A percentile compares a stretch with the other conserved stretches of the same genome.
phyloP scores from a whole-genome alignment of 2,329 filamentous ascomycete species.

The Pseudogymnoascus sp. region DNA sequence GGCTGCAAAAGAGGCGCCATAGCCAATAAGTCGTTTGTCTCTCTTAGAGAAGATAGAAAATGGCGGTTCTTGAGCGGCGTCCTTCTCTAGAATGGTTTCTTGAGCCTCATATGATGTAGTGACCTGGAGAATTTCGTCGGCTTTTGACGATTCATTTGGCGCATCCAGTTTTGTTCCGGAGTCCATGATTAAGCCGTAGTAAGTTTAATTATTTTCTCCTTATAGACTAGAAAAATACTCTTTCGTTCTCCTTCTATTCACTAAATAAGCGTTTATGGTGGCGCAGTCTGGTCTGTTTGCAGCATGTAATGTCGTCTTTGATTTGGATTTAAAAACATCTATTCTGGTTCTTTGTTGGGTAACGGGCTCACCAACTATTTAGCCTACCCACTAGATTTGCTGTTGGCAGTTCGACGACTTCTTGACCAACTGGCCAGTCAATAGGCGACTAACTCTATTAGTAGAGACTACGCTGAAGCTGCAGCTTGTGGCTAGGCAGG shows the following conservation, averaged over 20 bases:
- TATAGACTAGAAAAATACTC: background rate
- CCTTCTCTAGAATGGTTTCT: background rate
- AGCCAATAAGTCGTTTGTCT: too few relatives aligned
- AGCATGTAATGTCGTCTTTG: too few relatives aligned
- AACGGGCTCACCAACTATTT: too few relatives aligned
- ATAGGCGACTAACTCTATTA: too few relatives aligned
- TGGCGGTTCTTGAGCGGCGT: background rate
- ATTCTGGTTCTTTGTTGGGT: too few relatives aligned
- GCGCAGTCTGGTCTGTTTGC: too few relatives aligned
- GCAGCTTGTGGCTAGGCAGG: background rate
- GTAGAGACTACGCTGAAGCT: background rate
- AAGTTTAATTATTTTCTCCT: background rate
- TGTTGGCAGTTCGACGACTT: too few relatives aligned
- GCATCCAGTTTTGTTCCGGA: background rate
- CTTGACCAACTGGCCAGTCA: too few relatives aligned
- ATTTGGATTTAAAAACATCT: too few relatives aligned
- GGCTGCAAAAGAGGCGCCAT: background rate
- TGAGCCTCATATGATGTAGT: background rate
- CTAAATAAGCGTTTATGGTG: background rate
- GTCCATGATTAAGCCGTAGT: background rate
- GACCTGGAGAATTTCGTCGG: background rate
- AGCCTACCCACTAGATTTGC: too few relatives aligned
- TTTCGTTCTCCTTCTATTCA: background rate
- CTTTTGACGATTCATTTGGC: background rate
- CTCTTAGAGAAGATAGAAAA: background rate